These are phyloP conservation scores for Saposhnikovia divaricata DNA, from an alignment of 129 eudicot species.

Conservation along the genomic window DNA sequence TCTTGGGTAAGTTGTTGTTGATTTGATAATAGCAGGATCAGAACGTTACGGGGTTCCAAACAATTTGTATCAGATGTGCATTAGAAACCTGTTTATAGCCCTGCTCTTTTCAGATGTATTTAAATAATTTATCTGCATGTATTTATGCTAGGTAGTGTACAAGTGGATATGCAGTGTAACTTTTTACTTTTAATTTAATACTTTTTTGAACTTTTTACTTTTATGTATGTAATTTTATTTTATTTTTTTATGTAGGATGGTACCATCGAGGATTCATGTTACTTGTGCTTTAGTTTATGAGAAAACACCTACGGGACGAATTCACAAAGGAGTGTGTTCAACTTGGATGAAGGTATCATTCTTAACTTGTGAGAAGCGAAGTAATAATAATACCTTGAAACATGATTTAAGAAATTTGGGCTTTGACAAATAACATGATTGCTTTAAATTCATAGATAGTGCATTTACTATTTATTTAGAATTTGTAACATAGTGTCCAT, in stretches of 20 bases:
- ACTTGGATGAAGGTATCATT: conserved; percentile 84
- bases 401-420: background rate
- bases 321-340: conserved; percentile 76
- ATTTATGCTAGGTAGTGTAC: background rate
- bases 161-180: background rate
- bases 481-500: background rate
- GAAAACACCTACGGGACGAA: conserved; percentile 73
- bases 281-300: conserved; percentile 78
- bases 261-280: conserved; percentile 58
- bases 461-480: background rate
- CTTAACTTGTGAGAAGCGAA: conserved; percentile 9
- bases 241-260: conserved; percentile 42
- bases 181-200: background rate
- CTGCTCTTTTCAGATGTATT: background rate
- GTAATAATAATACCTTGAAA: conserved; percentile 49
- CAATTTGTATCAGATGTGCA: background rate
- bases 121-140: background rate
- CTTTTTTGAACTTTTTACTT: too few relatives aligned
- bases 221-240: background rate
- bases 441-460: background rate
- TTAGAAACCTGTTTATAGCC: background rate
- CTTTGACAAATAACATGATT: background rate
- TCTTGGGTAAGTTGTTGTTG: background rate
- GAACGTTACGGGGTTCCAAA: background rate
- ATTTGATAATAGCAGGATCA: background rate